Base-by-base conservation (phyloP, 148 eudicot species). In the Rheum nobile region DNA sequence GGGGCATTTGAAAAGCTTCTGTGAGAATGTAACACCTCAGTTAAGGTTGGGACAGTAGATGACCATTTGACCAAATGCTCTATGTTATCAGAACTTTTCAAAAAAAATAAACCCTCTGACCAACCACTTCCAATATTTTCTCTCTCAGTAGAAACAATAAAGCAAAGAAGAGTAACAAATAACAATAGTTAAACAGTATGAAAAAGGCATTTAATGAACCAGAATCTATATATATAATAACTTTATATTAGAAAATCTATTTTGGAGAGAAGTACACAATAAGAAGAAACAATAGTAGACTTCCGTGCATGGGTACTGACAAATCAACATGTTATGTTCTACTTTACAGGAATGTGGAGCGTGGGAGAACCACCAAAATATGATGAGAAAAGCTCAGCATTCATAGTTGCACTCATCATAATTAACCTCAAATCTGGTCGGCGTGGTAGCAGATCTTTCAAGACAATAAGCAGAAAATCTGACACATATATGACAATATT, bases 271-370 rank as follows among this genome's bases (percentile, higher is more conserved):
- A n/a, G n/a, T n/a, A n/a, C n/a, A 41, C 44, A 41, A 12, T 6
- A 41, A 41, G 0, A 6, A 6, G 8, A 8, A 41, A n/a, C 10
- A 0, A 41, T 32, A 26, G 2, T 8, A 55, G 28, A 55, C 24
- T 55, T 52, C 4, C 32, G 8, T 24, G 12, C 65, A 57, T 24
- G 32, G 31, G 65, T 6, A 57, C 12, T 24, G 32, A 57, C 14
- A 26, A 2, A 24, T 24, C 65, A 57, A 57, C 22, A 57, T 26
- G 31, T 22, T 9, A 8, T 57, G 13, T 57, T 41, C n/a, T 82
- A 87, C 97, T n/a, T 91, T 83, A 94, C 98, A 77, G 98, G 98
- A 84, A 94, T 91, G 72, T 94, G 98, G 48, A 94, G 83, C 91
- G 81, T 89, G 59, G 98, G 98, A 74, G 98, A 97, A 76, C 93